These are phyloP conservation scores for Carex pumila DNA, from an alignment of 176 grass and related monocot species.

Conservation along the genomic window DNA sequence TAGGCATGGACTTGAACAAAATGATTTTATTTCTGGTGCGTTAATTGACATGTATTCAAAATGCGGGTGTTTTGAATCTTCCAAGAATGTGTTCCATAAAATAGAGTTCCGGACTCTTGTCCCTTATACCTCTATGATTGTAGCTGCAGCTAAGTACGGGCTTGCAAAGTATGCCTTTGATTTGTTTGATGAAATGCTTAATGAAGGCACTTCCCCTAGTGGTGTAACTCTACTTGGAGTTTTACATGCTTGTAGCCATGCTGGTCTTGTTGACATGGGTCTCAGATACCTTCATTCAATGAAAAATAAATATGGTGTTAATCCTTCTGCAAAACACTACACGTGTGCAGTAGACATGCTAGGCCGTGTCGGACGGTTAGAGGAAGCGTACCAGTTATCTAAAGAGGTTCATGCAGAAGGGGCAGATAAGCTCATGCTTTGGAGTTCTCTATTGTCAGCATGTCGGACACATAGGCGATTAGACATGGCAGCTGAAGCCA, in stretches of 20 bases:
- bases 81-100: constrained; percentile 30
- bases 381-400: neutral
- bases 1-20: constrained; percentile 27
- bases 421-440: constrained; percentile 44
- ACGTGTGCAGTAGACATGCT: constrained; percentile 43
- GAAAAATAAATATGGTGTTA: constrained; percentile 30
- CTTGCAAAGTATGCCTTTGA: constrained; percentile 12
- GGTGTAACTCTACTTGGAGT: constrained; percentile 54
- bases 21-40: constrained; percentile 31
- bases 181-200: constrained; percentile 56
- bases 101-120: constrained; percentile 48
- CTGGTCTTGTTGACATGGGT: constrained; percentile 49
- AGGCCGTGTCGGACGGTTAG: neutral
- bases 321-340: constrained; percentile 52
- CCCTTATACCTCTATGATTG: constrained; percentile 68
- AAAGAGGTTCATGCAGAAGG: constrained; percentile 24
- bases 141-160: constrained; percentile 55
- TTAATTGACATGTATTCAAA: neutral
- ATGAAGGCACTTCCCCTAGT: constrained; percentile 39
- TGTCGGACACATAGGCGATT: constrained; percentile 49
- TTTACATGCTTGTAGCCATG: constrained; percentile 68
- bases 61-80: neutral
- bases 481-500: constrained; percentile 46
- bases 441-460: constrained; percentile 67
- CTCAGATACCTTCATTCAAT: constrained; percentile 50